phyloP scores from a whole-genome alignment of 139 green algal species.

The Chlamydomonas eustigma region DNA sequence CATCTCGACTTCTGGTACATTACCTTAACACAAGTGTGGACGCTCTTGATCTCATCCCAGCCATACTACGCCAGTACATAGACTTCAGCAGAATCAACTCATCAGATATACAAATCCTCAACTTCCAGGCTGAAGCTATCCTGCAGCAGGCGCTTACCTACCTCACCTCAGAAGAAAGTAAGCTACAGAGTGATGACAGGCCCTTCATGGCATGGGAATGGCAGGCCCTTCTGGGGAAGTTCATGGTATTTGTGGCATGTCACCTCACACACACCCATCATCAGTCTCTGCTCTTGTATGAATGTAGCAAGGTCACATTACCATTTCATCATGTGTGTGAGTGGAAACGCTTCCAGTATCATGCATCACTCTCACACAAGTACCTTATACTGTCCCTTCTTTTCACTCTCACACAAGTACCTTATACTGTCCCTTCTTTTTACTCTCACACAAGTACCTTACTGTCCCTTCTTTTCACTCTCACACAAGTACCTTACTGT shows the following conservation, averaged over 20 bases:
- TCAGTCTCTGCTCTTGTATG: too few species aligned
- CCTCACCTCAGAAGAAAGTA: conserved; percentile 11
- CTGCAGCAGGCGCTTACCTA: conserved; percentile 21
- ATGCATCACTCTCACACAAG: too few species aligned
- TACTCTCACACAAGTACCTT: too few species aligned
- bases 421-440: too few species aligned
- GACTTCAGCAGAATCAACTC: neutral
- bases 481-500: too few species aligned
- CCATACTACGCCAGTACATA: conserved; percentile 14
- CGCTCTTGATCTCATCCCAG: conserved; percentile 17
- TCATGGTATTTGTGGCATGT: too few species aligned
- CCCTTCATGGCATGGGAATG: neutral
- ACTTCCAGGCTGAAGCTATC: conserved; percentile 9
- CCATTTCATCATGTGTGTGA: too few species aligned
- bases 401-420: too few species aligned
- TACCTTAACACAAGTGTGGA: neutral
- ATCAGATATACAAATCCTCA: conserved; percentile 20
- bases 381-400: neutral
- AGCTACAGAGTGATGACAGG: conserved; percentile 6
- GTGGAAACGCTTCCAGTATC: too few species aligned
- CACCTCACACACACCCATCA: too few species aligned
- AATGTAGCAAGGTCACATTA: too few species aligned
- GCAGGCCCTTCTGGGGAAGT: neutral
- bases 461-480: too few species aligned
- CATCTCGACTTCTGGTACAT: conserved; percentile 1